Evolutionary conservation across 768 basidiomycete species (phyloP), one percentile per base, ranked within the genome.

Genomic region (Steccherinum ochraceum): DNA sequence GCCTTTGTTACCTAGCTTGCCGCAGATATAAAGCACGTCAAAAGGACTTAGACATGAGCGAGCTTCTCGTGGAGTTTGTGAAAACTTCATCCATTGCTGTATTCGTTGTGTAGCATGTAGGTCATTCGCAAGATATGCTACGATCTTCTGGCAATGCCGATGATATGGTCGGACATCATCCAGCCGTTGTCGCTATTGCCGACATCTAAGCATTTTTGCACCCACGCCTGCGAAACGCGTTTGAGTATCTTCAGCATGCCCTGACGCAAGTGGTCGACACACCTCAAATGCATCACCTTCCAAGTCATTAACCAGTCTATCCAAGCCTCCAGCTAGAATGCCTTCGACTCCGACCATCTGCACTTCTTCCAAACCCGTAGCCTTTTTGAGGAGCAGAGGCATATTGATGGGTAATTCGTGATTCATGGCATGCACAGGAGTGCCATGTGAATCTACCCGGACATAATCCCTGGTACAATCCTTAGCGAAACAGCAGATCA

Each of bases 311-410:
- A 59, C 52, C 16, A 45, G 40, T 24, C 43, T 51, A 41, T 57
- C 56, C 10, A 56, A 46, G 7, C 48, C 51, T 2, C 58, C 58
- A 13, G 52, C 58, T 7, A 59, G 49, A 13, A 59, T 18, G 13
- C 53, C 48, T 30, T 59, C 58, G 12, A 49, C 40, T n/a, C 58
- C 58, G 7, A 59, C 46, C 52, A 56, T 54, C 27, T 50, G 24
- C 12, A 56, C 45, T 2, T 46, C n/a, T 12, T 27, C 23, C 7
- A 40, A 52, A 0, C 55, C 55, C 12, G 55, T 55, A 18, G 50
- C 40, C 18, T 35, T 19, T 27, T 43, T 24, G 5, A 52, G 44
- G 7, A 56, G 25, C 19, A 26, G 11, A 19, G 51, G 55, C 55
- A 56, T 52, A 13, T 55, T 41, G 21, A 50, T 42, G 7, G 54